These are phyloP conservation scores for Schoenoplectus tabernaemontani DNA, from an alignment of 202 grass and related monocot genomes.

Conservation along the genomic window DNA sequence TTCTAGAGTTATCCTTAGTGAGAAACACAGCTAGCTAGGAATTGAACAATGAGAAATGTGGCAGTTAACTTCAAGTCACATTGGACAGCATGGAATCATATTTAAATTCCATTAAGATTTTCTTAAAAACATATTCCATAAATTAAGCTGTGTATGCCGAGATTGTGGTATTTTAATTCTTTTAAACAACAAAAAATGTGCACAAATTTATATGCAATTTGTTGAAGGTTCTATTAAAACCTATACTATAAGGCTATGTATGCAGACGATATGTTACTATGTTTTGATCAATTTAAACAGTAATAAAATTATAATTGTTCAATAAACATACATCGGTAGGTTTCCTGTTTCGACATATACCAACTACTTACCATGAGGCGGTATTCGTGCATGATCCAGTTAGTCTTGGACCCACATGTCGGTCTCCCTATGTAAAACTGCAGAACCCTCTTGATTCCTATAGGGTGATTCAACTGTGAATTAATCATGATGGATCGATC, in stretches of 20 bases:
- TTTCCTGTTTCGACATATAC: background rate
- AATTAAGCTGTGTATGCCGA: too few relatives aligned
- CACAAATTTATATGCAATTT: background rate
- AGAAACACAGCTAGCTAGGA: background rate
- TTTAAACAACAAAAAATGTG: too few relatives aligned
- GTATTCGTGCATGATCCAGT: conserved; percentile 84
- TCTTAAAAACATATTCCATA: too few relatives aligned
- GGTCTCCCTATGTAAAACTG: conserved; percentile 37
- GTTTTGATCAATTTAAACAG: background rate
- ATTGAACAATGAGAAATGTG: background rate
- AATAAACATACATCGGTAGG: conserved; percentile 10
- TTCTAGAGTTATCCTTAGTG: background rate
- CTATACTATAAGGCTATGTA: background rate
- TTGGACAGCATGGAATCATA: too few relatives aligned
- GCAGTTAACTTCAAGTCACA: background rate
- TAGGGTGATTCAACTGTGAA: conserved; percentile 27
- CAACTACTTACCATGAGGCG: conserved; percentile 27
- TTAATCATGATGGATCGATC: conserved; percentile 24
- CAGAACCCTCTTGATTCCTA: conserved; percentile 53
- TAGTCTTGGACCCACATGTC: conserved; percentile 23
- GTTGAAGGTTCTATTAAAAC: background rate
- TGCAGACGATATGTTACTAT: background rate
- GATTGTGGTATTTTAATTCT: too few relatives aligned
- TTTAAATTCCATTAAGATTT: too few relatives aligned
- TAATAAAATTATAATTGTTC: background rate